phyloP scores from a whole-genome alignment of 768 basidiomycete species.

The Chalciporus pseudorubinellus region DNA sequence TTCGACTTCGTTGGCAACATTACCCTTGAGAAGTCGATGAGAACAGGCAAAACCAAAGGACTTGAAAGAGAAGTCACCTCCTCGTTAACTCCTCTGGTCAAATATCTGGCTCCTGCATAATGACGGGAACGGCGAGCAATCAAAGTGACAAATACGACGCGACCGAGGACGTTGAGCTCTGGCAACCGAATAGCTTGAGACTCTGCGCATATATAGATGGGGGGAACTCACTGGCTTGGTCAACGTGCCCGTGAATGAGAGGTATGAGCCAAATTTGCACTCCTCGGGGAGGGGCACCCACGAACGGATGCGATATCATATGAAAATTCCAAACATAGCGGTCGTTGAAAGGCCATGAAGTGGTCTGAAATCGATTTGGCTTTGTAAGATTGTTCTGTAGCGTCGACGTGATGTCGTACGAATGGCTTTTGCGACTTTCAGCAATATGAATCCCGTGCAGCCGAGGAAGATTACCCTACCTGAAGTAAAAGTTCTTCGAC shows the following conservation, averaged over 20 bases:
- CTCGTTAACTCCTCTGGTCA: slow-evolving; percentile 93
- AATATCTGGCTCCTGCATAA: slow-evolving; percentile 92
- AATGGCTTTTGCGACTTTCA: slow-evolving; percentile 56
- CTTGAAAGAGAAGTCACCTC: slow-evolving; percentile 47
- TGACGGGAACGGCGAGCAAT: slow-evolving; percentile 93
- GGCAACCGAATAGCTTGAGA: background rate
- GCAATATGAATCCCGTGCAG: background rate
- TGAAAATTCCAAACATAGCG: slow-evolving; percentile 95
- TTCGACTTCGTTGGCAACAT: slow-evolving; percentile 98
- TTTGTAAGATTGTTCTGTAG: slow-evolving; percentile 87
- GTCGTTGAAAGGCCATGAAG: slow-evolving; percentile 73
- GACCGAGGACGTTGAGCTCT: slow-evolving; percentile 90
- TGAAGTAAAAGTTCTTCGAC: slow-evolving; percentile 99
- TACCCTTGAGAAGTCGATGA: slow-evolving; percentile 57
- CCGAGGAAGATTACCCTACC: slow-evolving; percentile 57
- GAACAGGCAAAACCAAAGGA: background rate
- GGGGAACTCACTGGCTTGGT: slow-evolving; percentile 87
- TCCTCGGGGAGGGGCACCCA: slow-evolving; percentile 37
- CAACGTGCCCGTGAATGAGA: slow-evolving; percentile 92
- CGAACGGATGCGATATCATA: slow-evolving; percentile 72
- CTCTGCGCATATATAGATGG: background rate
- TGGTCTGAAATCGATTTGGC: slow-evolving; percentile 40
- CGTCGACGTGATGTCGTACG: slow-evolving; percentile 96
- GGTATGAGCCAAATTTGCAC: slow-evolving; percentile 85
- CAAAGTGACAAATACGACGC: slow-evolving; percentile 90